Evolutionary conservation across 192 early-diverging fungal genomes (phyloP).

Genomic region (Piromyces finnis): DNA sequence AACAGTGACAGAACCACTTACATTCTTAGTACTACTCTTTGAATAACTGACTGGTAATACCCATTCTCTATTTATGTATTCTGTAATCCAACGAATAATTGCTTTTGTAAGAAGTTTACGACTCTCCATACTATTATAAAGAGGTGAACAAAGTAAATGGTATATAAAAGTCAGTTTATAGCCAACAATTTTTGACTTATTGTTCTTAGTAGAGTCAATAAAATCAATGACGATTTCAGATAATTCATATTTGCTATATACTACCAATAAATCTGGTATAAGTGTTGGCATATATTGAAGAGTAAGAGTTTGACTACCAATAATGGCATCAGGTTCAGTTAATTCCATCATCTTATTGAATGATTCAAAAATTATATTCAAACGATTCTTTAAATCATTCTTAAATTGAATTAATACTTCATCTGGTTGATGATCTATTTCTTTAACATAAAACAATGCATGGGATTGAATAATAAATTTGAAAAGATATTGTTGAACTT

Average conservation of each 20-base stretch:
- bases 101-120: conserved; percentile 9
- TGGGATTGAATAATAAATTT: conserved; percentile 29
- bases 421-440: neutral
- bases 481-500: conserved; percentile 42
- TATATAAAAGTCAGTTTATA: conserved; percentile 17
- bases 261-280: conserved; percentile 12
- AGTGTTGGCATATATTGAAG: conserved; percentile 22
- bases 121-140: conserved; percentile 7
- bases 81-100: conserved; percentile 15
- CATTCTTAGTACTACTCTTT: neutral
- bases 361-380: conserved; percentile 14
- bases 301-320: conserved; percentile 38
- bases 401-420: neutral
- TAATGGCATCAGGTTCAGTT: conserved; percentile 25
- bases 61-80: conserved; percentile 7
- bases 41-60: neutral
- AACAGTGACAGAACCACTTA: neutral
- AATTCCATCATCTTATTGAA: conserved; percentile 29
- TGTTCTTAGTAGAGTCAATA: neutral
- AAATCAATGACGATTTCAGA: neutral
- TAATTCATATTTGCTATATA: neutral
- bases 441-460: neutral
- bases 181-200: conserved; percentile 5
- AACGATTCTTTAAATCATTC: conserved; percentile 19
- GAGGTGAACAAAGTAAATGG: conserved; percentile 12